Evolutionary conservation across 352 stramenopile species (phyloP).

Genomic region (Globisporangium paddicum): DNA sequence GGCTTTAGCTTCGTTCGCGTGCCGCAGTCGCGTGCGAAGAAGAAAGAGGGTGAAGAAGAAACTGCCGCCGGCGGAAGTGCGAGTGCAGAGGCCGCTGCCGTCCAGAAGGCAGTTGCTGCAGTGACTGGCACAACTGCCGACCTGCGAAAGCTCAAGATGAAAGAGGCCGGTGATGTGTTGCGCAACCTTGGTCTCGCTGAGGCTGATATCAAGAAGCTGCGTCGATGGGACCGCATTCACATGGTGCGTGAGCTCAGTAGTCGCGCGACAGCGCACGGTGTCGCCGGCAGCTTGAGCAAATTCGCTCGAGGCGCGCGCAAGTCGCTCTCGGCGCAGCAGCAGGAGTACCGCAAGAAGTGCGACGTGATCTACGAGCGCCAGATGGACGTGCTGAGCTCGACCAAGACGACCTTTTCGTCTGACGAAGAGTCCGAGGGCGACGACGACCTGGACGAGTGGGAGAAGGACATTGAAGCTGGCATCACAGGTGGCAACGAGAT

Average conservation of each 20-base stretch:
- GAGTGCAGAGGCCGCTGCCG: constrained; percentile 49
- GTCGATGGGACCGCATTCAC: constrained; percentile 79
- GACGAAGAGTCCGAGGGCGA: constrained; percentile 74
- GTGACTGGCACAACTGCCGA: constrained; percentile 82
- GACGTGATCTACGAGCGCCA: constrained; percentile 82
- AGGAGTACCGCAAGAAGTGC: constrained; percentile 84
- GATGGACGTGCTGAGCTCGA: constrained; percentile 72
- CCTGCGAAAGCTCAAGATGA: constrained; percentile 86
- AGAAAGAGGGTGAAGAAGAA: constrained; percentile 76
- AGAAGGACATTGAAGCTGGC: constrained; percentile 73
- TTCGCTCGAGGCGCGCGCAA: constrained; percentile 77
- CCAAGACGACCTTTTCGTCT: constrained; percentile 58
- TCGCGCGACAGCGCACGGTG: constrained; percentile 59
- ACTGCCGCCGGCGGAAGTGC: constrained; percentile 24
- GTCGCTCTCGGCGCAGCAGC: constrained; percentile 73
- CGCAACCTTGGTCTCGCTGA: constrained; percentile 75
- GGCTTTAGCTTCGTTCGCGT: constrained; percentile 84
- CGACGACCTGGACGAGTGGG: constrained; percentile 63
- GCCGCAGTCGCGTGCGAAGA: constrained; percentile 71
- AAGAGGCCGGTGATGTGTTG: constrained; percentile 74
- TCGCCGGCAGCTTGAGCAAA: constrained; percentile 71
- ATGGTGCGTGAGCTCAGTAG: constrained; percentile 79
- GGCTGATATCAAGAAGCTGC: constrained; percentile 77
- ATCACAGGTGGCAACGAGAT: constrained; percentile 59
- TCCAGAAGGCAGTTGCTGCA: constrained; percentile 73